Evolutionary conservation across 2,329 filamentous ascomycete species (phyloP).

Genomic region (Diaporthe aspalathi): DNA sequence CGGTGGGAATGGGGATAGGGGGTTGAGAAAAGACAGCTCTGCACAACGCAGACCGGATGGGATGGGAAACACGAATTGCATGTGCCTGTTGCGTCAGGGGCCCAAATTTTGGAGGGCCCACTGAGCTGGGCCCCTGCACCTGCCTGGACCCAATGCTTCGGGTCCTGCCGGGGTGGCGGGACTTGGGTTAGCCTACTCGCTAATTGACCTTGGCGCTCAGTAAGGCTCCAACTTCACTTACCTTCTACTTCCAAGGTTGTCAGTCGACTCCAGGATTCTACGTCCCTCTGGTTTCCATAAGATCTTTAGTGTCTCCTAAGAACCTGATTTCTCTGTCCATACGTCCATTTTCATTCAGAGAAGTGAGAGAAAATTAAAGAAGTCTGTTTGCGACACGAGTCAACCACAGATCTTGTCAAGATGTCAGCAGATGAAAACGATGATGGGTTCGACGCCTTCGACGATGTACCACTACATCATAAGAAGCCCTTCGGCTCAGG

Average conservation of each 20-base stretch:
- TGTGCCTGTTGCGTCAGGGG: constrained; percentile 35
- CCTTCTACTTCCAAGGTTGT: too few species aligned
- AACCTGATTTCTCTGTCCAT: background rate
- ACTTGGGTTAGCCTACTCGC: constrained; percentile 7
- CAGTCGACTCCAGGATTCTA: background rate
- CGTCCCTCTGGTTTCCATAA: background rate
- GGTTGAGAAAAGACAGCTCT: constrained; percentile 14
- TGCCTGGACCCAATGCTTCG: constrained; percentile 23
- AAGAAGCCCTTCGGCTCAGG: constrained; percentile 67
- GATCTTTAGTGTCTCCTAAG: background rate
- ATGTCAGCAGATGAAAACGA: constrained; percentile 42
- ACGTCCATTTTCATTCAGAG: too few species aligned
- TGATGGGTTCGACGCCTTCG: constrained; percentile 47
- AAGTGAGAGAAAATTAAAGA: too few species aligned
- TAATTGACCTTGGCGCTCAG: background rate
- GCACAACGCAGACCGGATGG: background rate
- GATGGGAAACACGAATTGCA: constrained; percentile 31
- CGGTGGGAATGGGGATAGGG: constrained; percentile 29
- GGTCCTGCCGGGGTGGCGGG: constrained; percentile 33
- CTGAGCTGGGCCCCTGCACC: constrained; percentile 14
- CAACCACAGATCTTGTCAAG: background rate
- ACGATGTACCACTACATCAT: constrained; percentile 64
- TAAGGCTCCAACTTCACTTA: constrained; percentile 3
- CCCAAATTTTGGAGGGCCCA: constrained; percentile 7
- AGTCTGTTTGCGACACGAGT: background rate